A percentile compares a stretch with the other conserved stretches of the same genome.
phyloP scores from a whole-genome alignment of 768 basidiomycete species.

The Polyporus arcularius region DNA sequence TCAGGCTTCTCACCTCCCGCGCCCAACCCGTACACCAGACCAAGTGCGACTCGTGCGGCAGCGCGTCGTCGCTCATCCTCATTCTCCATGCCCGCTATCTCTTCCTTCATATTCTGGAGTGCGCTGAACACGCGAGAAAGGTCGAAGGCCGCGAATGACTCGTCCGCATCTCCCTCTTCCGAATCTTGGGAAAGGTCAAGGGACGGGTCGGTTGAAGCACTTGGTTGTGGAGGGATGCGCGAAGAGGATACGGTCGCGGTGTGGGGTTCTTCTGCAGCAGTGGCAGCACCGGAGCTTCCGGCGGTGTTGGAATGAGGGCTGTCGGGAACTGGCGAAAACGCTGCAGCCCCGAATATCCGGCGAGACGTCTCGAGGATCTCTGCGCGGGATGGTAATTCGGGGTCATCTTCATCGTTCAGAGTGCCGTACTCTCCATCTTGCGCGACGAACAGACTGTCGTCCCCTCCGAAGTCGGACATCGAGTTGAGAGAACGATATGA shows the following conservation, averaged over 20 bases:
- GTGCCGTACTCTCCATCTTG: slow-evolving; percentile 5
- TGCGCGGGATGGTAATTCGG: slow-evolving; percentile 29
- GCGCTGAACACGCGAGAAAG: slow-evolving; percentile 58
- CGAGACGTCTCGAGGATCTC: slow-evolving; percentile 34
- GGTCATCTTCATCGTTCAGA: slow-evolving; percentile 17
- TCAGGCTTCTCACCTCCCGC: slow-evolving; percentile 25
- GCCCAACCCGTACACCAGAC: slow-evolving; percentile 66
- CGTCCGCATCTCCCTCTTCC: slow-evolving; percentile 18
- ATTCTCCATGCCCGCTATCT: slow-evolving; percentile 68
- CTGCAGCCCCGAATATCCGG: slow-evolving; percentile 30
- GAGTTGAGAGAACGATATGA: slow-evolving; percentile 58
- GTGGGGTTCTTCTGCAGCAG: background rate
- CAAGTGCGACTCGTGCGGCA: slow-evolving; percentile 72
- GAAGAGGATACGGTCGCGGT: background rate
- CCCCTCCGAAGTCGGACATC: slow-evolving; percentile 57
- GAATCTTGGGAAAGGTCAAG: slow-evolving; percentile 17
- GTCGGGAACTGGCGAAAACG: slow-evolving; percentile 4
- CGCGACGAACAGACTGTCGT: slow-evolving; percentile 24
- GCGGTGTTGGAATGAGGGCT: background rate
- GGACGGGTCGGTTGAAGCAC: slow-evolving; percentile 3
- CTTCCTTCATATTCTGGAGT: slow-evolving; percentile 70
- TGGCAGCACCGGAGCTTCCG: background rate
- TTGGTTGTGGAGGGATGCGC: background rate
- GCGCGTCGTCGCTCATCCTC: slow-evolving; percentile 64
- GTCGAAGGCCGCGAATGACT: slow-evolving; percentile 51